Percentiles rank a stretch among this genome's conserved stretches.
These are phyloP conservation scores for Malassezia japonica DNA, from an alignment of 1,284 basidiomycete species.

Conservation along the genomic window DNA sequence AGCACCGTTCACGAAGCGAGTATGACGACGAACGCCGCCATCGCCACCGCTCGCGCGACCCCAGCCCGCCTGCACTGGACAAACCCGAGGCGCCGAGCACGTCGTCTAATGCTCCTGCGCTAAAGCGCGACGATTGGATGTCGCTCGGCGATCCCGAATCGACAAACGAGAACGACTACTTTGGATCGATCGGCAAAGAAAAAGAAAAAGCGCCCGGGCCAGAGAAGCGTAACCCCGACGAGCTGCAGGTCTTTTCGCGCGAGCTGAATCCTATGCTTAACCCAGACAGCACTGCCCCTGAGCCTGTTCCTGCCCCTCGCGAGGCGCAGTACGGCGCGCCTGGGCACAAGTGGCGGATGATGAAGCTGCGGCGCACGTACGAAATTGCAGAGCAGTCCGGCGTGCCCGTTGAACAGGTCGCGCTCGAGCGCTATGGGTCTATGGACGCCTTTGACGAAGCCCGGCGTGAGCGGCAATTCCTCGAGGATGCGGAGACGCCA, in stretches of 20 bases:
- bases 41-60: conserved; percentile 1
- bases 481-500: conserved; percentile 58
- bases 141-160: conserved; percentile 52
- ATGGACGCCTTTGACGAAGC: conserved; percentile 79
- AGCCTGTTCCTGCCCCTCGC: background rate
- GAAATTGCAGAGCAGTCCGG: conserved; percentile 77
- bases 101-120: no score
- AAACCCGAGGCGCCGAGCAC: background rate
- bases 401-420: conserved; percentile 67
- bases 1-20: background rate
- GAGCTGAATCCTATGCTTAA: conserved; percentile 71
- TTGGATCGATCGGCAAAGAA: conserved; percentile 69
- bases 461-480: conserved; percentile 66
- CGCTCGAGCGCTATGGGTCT: conserved; percentile 56
- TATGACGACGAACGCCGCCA: background rate
- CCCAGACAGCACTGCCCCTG: background rate
- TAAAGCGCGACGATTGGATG: conserved; percentile 84
- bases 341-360: conserved; percentile 94
- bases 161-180: conserved; percentile 45
- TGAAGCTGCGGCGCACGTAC: conserved; percentile 78
- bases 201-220: conserved; percentile 51
- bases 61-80: no score
- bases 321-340: conserved; percentile 59
- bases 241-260: conserved; percentile 55
- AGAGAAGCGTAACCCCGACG: conserved; percentile 62